These are phyloP conservation scores for Penicillium sp. DNA, from an alignment of 2,329 filamentous ascomycete genomes.

Conservation along the genomic window DNA sequence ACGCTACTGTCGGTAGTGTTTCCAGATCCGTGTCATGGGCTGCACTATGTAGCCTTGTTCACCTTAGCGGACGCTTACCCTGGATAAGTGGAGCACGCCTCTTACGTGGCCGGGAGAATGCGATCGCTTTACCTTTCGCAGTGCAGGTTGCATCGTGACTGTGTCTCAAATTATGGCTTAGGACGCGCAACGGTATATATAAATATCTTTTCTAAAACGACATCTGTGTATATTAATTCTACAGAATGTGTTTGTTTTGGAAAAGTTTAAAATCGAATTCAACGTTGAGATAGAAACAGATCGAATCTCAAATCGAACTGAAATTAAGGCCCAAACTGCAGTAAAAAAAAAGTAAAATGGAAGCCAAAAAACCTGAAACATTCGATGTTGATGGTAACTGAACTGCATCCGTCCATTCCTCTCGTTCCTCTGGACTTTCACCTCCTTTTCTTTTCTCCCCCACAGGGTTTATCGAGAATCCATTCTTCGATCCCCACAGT, in stretches of 20 bases:
- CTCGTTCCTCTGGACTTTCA: slow-evolving; percentile 13
- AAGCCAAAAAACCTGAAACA: neutral
- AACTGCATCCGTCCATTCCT: slow-evolving; percentile 27
- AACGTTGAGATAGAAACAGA: neutral
- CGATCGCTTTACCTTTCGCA: neutral
- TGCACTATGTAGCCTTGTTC: slow-evolving; percentile 1
- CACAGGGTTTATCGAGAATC: neutral
- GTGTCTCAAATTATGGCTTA: neutral
- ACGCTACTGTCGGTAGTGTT: neutral
- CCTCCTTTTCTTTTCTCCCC: neutral
- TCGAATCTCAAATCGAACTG: neutral
- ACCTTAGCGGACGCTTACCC: slow-evolving; percentile 1
- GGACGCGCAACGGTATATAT: neutral
- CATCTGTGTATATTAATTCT: neutral
- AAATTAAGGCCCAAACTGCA: neutral
- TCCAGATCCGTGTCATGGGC: slow-evolving; percentile 8
- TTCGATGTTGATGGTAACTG: neutral
- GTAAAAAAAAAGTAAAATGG: neutral
- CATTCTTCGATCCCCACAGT: neutral
- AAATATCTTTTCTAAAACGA: neutral
- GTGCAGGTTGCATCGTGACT: neutral
- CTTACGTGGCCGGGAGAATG: slow-evolving; percentile 18
- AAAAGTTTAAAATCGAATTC: neutral
- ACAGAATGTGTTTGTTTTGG: no score
- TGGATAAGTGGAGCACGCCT: slow-evolving; percentile 19